Percentiles rank a stretch among this genome's conserved stretches.
Conservation (phyloP, 108 stramenopile genomes). For the Nitzschia sp. region DNA sequence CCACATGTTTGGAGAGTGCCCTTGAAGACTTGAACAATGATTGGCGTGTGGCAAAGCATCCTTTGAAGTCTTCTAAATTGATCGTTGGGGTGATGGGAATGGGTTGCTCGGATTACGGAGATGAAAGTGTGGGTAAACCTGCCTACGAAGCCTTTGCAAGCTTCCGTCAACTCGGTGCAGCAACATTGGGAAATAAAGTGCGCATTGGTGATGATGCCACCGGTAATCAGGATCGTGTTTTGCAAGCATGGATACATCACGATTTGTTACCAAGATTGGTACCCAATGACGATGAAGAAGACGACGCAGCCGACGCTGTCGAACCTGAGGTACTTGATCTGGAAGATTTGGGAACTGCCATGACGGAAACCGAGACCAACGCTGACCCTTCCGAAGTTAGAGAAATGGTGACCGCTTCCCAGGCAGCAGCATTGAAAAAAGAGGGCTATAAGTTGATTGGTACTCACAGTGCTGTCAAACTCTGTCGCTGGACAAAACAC, state of each 20-base stretch:
- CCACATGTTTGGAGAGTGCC: constrained; percentile 43
- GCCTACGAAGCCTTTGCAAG: constrained; percentile 61
- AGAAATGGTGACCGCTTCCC: constrained; percentile 94
- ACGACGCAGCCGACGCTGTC: constrained; percentile 50
- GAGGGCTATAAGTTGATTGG: constrained; percentile 97
- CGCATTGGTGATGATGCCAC: constrained; percentile 77
- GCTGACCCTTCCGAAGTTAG: constrained; percentile 35
- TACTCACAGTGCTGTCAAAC: constrained; percentile 93
- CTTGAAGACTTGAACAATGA: constrained; percentile 70
- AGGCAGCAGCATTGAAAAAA: constrained; percentile 84
- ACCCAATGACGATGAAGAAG: constrained; percentile 39
- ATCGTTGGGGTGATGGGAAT: constrained; percentile 67
- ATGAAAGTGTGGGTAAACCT: constrained; percentile 75
- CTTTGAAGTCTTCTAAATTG: constrained; percentile 50
- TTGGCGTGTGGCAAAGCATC: constrained; percentile 82
- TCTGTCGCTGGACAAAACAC: constrained; percentile 98
- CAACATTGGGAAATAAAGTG: constrained; percentile 35
- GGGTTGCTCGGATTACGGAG: constrained; percentile 85
- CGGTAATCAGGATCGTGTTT: constrained; percentile 57
- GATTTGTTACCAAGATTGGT: constrained; percentile 37
- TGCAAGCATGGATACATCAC: constrained; percentile 45
- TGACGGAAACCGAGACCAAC: constrained; percentile 38
- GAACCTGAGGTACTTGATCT: constrained; percentile 81
- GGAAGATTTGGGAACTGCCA: constrained; percentile 87
- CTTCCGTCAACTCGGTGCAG: constrained; percentile 67